phyloP scores from a whole-genome alignment of 2,329 filamentous ascomycete genomes.

The Nigrospora osmanthi region DNA sequence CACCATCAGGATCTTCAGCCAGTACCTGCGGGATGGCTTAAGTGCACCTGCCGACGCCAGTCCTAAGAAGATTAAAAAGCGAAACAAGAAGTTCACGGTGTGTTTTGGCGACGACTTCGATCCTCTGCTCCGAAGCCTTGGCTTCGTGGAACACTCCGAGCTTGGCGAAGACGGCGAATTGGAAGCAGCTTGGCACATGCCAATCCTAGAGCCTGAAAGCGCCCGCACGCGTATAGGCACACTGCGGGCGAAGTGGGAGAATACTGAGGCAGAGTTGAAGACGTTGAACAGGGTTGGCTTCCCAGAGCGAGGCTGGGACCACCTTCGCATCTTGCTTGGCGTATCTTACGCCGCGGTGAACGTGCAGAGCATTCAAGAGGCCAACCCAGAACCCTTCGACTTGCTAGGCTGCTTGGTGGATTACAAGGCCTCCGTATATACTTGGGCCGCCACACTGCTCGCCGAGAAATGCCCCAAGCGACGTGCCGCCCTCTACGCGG shows the following conservation, averaged over 20 bases:
- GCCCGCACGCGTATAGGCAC: slow-evolving; percentile 25
- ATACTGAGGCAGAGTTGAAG: slow-evolving; percentile 15
- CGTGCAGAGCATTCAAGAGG: not conserved
- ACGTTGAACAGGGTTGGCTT: slow-evolving; percentile 3
- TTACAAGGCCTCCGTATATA: slow-evolving; percentile 14
- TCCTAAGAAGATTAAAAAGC: slow-evolving; percentile 39
- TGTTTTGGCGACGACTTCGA: slow-evolving; percentile 44
- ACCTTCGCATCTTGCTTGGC: too few relatives aligned
- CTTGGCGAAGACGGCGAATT: slow-evolving; percentile 22
- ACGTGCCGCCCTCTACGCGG: slow-evolving; percentile 14
- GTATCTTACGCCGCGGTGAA: too few relatives aligned
- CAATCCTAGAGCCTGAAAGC: slow-evolving; percentile 24
- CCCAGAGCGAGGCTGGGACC: slow-evolving; percentile 1
- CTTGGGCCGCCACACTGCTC: slow-evolving; percentile 19
- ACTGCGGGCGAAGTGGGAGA: slow-evolving; percentile 21
- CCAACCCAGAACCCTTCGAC: slow-evolving; percentile 9
- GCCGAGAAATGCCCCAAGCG: slow-evolving; percentile 13
- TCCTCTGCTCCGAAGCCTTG: slow-evolving; percentile 38
- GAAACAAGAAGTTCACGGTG: slow-evolving; percentile 49
- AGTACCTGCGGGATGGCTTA: slow-evolving; percentile 43
- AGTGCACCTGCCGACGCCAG: slow-evolving; percentile 24
- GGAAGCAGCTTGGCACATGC: slow-evolving; percentile 27
- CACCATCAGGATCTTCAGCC: slow-evolving; percentile 37
- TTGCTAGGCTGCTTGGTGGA: slow-evolving; percentile 17
- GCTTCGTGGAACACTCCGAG: slow-evolving; percentile 34